phyloP scores from a whole-genome alignment of 352 stramenopile genomes.

The Pythium grandisporangium region DNA sequence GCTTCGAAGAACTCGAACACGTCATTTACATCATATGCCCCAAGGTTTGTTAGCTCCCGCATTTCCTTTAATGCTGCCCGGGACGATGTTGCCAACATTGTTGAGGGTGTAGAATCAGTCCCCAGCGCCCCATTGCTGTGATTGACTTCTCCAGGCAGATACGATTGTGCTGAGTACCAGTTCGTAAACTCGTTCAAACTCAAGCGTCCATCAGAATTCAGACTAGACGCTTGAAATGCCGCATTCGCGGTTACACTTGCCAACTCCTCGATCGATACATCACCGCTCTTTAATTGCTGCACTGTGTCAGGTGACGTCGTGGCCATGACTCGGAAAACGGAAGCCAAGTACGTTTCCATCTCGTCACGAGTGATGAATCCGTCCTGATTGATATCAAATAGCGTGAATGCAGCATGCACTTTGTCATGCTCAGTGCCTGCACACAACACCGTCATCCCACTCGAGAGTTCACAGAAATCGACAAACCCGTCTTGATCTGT shows the following conservation, averaged over 20 bases:
- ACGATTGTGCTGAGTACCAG: conserved; percentile 55
- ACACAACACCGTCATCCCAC: conserved; percentile 77
- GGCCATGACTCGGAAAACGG: conserved; percentile 79
- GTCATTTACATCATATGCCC: conserved; percentile 77
- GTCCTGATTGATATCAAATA: conserved; percentile 87
- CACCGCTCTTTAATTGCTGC: conserved; percentile 25
- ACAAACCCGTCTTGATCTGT: conserved; percentile 65
- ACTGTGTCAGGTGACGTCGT: conserved; percentile 39
- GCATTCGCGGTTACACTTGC: conserved; percentile 57
- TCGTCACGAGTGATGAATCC: conserved; percentile 74
- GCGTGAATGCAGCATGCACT: conserved; percentile 64
- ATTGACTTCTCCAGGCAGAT: conserved; percentile 1
- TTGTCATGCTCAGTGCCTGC: conserved; percentile 74
- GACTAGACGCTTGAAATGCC: conserved; percentile 50
- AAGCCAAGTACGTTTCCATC: conserved; percentile 82
- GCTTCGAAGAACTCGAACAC: conserved; percentile 83
- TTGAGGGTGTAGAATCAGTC: too few species aligned
- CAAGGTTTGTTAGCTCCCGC: conserved; percentile 72
- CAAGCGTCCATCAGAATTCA: conserved; percentile 56
- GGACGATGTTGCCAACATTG: conserved; percentile 17
- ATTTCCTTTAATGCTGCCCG: conserved; percentile 56
- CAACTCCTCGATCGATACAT: conserved; percentile 61
- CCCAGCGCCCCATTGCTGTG: background rate
- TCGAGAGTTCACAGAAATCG: conserved; percentile 82
- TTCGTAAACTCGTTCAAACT: conserved; percentile 80